A percentile compares a stretch with the other conserved stretches of the same genome.
Conservation (phyloP, 129 eudicot species). For the Apium graveolens region DNA sequence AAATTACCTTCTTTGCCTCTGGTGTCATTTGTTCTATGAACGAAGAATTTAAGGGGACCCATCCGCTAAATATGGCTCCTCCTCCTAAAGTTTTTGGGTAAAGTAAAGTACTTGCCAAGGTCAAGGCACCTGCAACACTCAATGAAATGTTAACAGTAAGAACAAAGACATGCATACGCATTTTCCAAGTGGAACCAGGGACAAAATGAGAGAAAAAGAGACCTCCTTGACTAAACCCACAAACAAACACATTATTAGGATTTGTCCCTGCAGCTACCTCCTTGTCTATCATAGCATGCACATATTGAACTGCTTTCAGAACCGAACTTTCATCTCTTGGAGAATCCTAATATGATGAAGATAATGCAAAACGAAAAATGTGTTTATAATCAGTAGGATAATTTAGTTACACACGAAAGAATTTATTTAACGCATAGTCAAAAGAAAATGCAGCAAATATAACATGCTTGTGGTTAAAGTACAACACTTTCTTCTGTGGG, state of each 20-base stretch:
- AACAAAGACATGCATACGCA: neutral
- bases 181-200: neutral
- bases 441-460: neutral
- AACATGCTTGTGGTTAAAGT: neutral
- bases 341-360: slow-evolving; percentile 40
- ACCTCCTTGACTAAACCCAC: slow-evolving; percentile 99
- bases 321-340: slow-evolving; percentile 65
- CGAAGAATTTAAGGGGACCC: slow-evolving; percentile 89
- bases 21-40: slow-evolving; percentile 49
- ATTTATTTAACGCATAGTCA: neutral
- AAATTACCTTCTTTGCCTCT: slow-evolving; percentile 75
- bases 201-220: slow-evolving; percentile 19
- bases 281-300: slow-evolving; percentile 82
- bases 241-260: slow-evolving; percentile 76
- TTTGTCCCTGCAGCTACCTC: slow-evolving; percentile 76
- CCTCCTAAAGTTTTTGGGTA: slow-evolving; percentile 95
- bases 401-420: neutral
- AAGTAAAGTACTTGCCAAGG: slow-evolving; percentile 79
- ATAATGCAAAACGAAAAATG: neutral
- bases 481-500: neutral
- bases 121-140: slow-evolving; percentile 76
- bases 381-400: neutral
- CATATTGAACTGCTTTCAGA: slow-evolving; percentile 76
- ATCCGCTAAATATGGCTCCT: slow-evolving; percentile 90
- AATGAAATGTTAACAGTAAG: slow-evolving; percentile 1